Evolutionary conservation across 345 rosid species (phyloP).

Genomic region (Orychophragmus violaceus): DNA sequence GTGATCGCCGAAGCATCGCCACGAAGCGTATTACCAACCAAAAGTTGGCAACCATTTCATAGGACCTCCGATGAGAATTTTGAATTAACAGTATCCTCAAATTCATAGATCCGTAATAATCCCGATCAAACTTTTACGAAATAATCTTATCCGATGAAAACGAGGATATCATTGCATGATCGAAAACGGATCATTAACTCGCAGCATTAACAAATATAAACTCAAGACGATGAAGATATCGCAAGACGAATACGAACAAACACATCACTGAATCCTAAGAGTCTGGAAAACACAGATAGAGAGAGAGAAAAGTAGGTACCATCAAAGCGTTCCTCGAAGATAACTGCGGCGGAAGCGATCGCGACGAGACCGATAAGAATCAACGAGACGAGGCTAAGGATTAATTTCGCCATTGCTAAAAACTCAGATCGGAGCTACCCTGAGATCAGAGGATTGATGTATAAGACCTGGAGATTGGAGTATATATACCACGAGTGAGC

Average conservation of each 20-base stretch:
- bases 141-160: neutral
- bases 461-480: constrained; percentile 13
- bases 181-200: neutral
- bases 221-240: neutral
- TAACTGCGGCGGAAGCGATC: constrained; percentile 55
- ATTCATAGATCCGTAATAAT: constrained; percentile 14
- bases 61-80: neutral
- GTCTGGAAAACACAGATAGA: neutral
- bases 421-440: constrained; percentile 24
- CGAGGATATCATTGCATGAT: constrained; percentile 2
- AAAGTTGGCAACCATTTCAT: neutral
- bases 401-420: constrained; percentile 38
- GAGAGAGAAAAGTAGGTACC: constrained; percentile 36
- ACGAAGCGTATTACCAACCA: neutral
- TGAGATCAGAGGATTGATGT: neutral
- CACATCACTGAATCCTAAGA: neutral
- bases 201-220: neutral
- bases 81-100: neutral
- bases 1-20: neutral
- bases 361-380: constrained; percentile 37
- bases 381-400: constrained; percentile 29
- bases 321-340: constrained; percentile 90
- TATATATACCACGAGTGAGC: constrained; percentile 5
- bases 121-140: neutral
- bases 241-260: neutral